phyloP scores from a whole-genome alignment of 164 flowering plant genomes.

The Vitis riparia region DNA sequence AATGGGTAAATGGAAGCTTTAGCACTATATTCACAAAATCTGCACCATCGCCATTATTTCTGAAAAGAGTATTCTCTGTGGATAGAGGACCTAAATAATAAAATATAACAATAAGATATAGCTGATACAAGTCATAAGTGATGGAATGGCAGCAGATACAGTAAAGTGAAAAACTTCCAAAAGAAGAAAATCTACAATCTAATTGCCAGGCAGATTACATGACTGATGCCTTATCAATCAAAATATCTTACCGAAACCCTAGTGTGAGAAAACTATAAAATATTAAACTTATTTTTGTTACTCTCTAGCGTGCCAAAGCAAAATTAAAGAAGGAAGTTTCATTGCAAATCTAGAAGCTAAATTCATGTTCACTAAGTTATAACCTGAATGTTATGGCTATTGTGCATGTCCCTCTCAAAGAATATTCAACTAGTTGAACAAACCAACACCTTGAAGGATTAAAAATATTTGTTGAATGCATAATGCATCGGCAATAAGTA shows the following conservation, averaged over 20 bases:
- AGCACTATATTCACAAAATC: constrained; percentile 41
- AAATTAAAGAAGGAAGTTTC: too few relatives aligned
- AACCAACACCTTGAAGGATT: too few relatives aligned
- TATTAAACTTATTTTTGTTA: neutral
- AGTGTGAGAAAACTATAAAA: neutral
- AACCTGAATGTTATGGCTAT: too few relatives aligned
- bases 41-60: constrained; percentile 25
- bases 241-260: neutral
- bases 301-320: neutral
- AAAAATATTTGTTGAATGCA: neutral
- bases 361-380: too few relatives aligned
- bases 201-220: too few relatives aligned
- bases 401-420: too few relatives aligned
- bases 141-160: neutral
- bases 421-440: too few relatives aligned
- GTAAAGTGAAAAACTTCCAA: neutral
- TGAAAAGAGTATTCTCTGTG: constrained; percentile 31
- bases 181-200: neutral
- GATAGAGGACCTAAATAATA: constrained; percentile 40
- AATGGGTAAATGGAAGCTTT: constrained; percentile 80
- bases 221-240: too few relatives aligned
- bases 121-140: neutral
- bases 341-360: too few relatives aligned
- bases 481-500: neutral
- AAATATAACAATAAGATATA: neutral